phyloP scores from a whole-genome alignment of 768 basidiomycete genomes.

The Boletus subparvulus region DNA sequence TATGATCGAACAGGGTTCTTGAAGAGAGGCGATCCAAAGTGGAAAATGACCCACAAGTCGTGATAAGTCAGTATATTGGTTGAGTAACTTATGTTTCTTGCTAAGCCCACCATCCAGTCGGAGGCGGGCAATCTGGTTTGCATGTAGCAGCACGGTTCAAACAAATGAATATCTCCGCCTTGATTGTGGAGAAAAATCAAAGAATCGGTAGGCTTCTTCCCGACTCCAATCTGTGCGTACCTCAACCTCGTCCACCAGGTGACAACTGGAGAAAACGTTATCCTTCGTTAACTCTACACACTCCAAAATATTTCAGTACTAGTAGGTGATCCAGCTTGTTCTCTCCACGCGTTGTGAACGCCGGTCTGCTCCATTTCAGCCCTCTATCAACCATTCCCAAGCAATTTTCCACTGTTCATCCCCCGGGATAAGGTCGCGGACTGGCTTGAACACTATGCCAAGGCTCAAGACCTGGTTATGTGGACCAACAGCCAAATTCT shows the following conservation, averaged over 20 bases:
- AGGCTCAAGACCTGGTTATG: conserved; percentile 4
- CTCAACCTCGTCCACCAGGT: neutral
- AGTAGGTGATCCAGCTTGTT: neutral
- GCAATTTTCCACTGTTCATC: conserved; percentile 3
- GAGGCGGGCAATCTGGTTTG: conserved; percentile 1
- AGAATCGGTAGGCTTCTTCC: neutral
- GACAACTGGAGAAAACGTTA: conserved; percentile 9
- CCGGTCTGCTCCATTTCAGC: neutral
- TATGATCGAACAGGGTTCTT: neutral
- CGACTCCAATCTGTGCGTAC: neutral
- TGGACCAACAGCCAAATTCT: conserved; percentile 7
- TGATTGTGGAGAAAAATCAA: conserved; percentile 5
- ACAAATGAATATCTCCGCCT: neutral
- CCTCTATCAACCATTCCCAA: conserved; percentile 4
- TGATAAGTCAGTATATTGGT: neutral
- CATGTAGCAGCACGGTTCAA: conserved; percentile 1
- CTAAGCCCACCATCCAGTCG: neutral
- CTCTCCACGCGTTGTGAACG: neutral
- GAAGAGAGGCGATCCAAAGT: conserved; percentile 1
- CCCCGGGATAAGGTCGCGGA: conserved; percentile 5
- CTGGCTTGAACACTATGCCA: conserved; percentile 5
- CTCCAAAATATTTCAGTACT: neutral
- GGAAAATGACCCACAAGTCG: conserved; percentile 5
- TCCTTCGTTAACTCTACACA: conserved; percentile 4
- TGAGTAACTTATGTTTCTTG: neutral